Conservation (phyloP, 768 basidiomycete species). For the Lactarius akahatsu region DNA sequence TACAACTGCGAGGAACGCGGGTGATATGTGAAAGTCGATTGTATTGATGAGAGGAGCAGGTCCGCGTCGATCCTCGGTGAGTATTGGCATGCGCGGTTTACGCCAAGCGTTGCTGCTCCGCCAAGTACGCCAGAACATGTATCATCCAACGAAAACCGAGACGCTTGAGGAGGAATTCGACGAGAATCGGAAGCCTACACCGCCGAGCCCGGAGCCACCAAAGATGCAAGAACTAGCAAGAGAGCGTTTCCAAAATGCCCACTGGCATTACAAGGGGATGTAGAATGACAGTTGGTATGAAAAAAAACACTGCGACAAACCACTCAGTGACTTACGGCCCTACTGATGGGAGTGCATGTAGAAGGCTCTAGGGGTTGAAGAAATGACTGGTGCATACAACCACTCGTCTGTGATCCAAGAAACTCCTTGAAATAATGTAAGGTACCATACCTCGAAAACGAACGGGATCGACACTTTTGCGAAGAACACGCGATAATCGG, state of each 20-base stretch:
- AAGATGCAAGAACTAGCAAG: slow-evolving; percentile 32
- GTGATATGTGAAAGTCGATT: too few species aligned
- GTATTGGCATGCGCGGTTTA: too few species aligned
- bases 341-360: slow-evolving; percentile 3
- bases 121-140: too few species aligned
- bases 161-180: slow-evolving; percentile 12
- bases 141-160: too few species aligned
- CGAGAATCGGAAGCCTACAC: slow-evolving; percentile 29
- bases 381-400: slow-evolving; percentile 11
- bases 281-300: neutral
- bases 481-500: too few species aligned
- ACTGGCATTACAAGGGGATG: neutral
- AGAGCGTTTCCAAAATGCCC: slow-evolving; percentile 21
- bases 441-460: slow-evolving; percentile 29
- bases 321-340: slow-evolving; percentile 28
- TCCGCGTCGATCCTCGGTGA: too few species aligned
- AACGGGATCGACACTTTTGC: neutral
- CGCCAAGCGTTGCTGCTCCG: too few species aligned
- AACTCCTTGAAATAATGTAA: slow-evolving; percentile 31
- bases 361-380: slow-evolving; percentile 24
- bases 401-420: slow-evolving; percentile 30
- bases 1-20: too few species aligned
- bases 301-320: slow-evolving; percentile 25
- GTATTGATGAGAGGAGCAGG: too few species aligned
- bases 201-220: slow-evolving; percentile 31